Percentiles rank a stretch among this genome's conserved stretches.
Evolutionary conservation across 2,329 filamentous ascomycete species (phyloP).

Genomic region (Clarireedia sp.): DNA sequence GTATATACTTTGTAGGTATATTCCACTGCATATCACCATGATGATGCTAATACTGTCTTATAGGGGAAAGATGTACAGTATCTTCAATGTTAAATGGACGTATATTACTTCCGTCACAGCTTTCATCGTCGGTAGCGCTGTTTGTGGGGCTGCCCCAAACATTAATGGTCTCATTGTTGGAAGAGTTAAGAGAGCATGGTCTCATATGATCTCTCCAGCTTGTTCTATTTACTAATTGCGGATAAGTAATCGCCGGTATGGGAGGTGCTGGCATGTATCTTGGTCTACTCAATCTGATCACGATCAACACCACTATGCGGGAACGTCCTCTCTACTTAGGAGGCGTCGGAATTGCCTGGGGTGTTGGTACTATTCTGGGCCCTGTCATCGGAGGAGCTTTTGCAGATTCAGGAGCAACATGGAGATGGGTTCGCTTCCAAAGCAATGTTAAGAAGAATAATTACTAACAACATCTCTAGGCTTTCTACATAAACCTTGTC

Average conservation of each 20-base stretch:
- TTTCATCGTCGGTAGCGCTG: constrained; percentile 23
- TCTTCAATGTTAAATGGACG: constrained; percentile 22
- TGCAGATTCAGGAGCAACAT: constrained; percentile 17
- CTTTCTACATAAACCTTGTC: constrained; percentile 28
- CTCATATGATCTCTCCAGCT: too few relatives aligned
- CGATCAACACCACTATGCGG: constrained; percentile 8
- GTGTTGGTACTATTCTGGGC: constrained; percentile 17
- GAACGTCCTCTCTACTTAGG: constrained; percentile 14
- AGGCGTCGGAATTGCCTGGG: constrained; percentile 14
- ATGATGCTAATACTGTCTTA: neutral
- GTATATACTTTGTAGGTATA: neutral
- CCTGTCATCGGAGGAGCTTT: constrained; percentile 28
- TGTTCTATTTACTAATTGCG: too few relatives aligned
- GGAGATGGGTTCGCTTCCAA: constrained; percentile 26
- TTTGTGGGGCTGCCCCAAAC: constrained; percentile 27
- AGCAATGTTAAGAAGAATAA: neutral
- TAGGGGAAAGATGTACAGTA: constrained; percentile 13
- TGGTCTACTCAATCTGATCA: constrained; percentile 24
- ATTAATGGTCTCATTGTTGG: constrained; percentile 38
- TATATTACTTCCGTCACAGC: constrained; percentile 16
- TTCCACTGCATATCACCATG: neutral
- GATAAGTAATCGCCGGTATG: constrained; percentile 31
- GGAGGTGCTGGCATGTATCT: constrained; percentile 37
- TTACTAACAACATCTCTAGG: neutral
- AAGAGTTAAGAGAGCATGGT: constrained; percentile 15